A percentile compares a stretch with the other conserved stretches of the same genome.
Evolutionary conservation across 2,329 filamentous ascomycete genomes (phyloP).

Genomic region (Cadophora gregata): DNA sequence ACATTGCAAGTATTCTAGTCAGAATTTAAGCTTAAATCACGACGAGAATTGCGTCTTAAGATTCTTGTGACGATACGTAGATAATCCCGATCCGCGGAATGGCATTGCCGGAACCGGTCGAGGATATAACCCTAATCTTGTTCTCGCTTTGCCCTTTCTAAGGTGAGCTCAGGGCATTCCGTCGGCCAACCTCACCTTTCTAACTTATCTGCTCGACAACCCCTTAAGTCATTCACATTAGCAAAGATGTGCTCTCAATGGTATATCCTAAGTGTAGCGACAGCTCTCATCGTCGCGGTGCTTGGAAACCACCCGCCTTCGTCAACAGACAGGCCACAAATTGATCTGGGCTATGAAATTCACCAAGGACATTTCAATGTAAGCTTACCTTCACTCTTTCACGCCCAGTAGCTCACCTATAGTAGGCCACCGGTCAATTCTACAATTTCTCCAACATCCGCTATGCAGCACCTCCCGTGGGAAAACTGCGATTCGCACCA

Average conservation of each 20-base stretch:
- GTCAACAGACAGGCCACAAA: conserved; percentile 1
- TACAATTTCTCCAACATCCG: conserved; percentile 50
- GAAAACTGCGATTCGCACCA: conserved; percentile 50
- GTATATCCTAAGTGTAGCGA: not conserved
- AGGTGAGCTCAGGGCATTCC: not conserved
- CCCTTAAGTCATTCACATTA: not conserved
- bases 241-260: not conserved
- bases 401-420: not conserved
- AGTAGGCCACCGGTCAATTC: conserved; percentile 42
- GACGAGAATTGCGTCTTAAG: not conserved
- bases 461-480: conserved; percentile 51
- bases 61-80: conserved; percentile 2
- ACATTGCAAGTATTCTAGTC: not conserved
- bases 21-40: not conserved
- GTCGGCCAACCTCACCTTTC: not conserved
- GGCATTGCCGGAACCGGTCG: not conserved
- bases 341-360: conserved; percentile 23
- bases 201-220: not conserved
- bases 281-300: not conserved
- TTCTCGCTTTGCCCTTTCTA: not conserved
- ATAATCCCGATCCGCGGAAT: not conserved
- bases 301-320: not conserved
- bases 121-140: not conserved
- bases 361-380: conserved; percentile 21
- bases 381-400: not conserved